Conservation (phyloP, 2,329 filamentous ascomycete species). For the Cordyceps fumosorosea region DNA sequence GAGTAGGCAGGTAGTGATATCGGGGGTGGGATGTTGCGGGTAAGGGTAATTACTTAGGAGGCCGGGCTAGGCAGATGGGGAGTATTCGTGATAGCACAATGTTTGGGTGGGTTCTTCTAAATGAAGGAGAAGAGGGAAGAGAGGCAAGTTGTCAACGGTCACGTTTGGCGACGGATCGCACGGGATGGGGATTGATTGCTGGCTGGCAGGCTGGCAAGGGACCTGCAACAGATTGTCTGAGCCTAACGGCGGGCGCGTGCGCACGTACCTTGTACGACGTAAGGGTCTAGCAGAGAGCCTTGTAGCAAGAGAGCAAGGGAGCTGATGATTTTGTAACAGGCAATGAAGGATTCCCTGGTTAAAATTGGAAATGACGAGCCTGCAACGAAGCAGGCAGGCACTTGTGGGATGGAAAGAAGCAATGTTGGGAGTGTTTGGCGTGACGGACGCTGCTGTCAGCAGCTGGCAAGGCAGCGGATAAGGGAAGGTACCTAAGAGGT, state of each 20-base stretch:
- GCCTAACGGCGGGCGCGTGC: background rate
- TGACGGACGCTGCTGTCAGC: background rate
- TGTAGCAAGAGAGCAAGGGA: background rate
- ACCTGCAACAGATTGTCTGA: constrained; percentile 1
- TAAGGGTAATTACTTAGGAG: background rate
- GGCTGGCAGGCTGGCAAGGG: background rate
- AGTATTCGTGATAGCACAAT: background rate
- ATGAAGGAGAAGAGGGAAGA: background rate
- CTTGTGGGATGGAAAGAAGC: background rate
- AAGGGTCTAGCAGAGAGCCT: background rate
- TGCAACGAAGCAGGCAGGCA: background rate
- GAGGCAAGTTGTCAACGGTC: too few species aligned
- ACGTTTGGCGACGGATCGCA: background rate
- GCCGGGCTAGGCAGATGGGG: background rate
- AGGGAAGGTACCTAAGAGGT: background rate
- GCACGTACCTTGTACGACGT: constrained; percentile 6
- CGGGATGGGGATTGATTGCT: background rate
- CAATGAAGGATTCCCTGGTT: background rate
- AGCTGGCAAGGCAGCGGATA: background rate
- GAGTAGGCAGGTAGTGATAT: background rate
- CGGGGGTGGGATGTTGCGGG: background rate
- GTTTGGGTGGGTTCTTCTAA: background rate
- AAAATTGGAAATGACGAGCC: background rate
- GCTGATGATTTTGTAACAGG: background rate
- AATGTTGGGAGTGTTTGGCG: background rate